Percentiles rank a stretch among this genome's conserved stretches.
Conservation (phyloP, 1,284 basidiomycete species). For the Phlebopus sp. region DNA sequence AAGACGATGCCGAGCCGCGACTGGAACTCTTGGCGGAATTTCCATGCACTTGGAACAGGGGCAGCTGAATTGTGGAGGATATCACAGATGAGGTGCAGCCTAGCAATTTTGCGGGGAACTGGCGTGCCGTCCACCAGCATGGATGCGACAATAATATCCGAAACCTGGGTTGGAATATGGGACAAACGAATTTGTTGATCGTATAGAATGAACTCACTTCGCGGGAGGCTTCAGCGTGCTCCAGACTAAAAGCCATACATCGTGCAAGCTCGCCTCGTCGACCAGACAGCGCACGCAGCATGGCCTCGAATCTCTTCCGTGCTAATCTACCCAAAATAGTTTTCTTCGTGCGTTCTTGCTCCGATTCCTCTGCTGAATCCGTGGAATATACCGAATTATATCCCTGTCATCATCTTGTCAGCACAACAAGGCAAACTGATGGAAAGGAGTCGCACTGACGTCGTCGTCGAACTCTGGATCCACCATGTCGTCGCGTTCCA, state of each 20-base stretch:
- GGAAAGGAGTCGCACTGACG: constrained; percentile 39
- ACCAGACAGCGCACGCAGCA: constrained; percentile 84
- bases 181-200: background rate
- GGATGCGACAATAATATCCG: constrained; percentile 83
- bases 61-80: constrained; percentile 96
- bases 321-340: constrained; percentile 75
- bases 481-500: constrained; percentile 60
- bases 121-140: constrained; percentile 85
- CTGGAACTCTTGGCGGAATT: constrained; percentile 91
- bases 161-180: constrained; percentile 52
- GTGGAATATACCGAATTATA: constrained; percentile 92
- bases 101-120: constrained; percentile 92
- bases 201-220: constrained; percentile 53
- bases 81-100: constrained; percentile 94
- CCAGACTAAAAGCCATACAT: constrained; percentile 93
- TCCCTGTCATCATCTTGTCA: constrained; percentile 50
- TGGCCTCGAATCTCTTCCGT: constrained; percentile 80
- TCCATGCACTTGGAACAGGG: constrained; percentile 87
- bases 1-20: constrained; percentile 84
- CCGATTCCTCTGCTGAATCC: constrained; percentile 92
- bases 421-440: background rate
- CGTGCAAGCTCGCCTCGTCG: constrained; percentile 89
- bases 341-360: constrained; percentile 76
- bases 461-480: constrained; percentile 84
- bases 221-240: constrained; percentile 90